Percentiles rank a stretch among this genome's conserved stretches.
Evolutionary conservation across 371 early-diverging fungal genomes (phyloP).

Genomic region (Batkoa obscura): DNA sequence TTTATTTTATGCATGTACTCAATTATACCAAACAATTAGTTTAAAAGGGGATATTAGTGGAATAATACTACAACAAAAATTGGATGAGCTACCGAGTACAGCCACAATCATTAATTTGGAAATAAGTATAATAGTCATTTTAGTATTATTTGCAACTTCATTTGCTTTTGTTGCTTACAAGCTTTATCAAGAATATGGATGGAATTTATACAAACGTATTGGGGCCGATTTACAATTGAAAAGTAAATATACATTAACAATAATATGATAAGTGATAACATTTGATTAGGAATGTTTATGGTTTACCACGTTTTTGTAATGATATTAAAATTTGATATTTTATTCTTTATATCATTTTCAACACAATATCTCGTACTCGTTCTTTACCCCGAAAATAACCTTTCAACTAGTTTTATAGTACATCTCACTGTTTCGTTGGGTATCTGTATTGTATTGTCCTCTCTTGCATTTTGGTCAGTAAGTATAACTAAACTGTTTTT

Average conservation of each 20-base stretch:
- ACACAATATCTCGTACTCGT: constrained; percentile 61
- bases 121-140: constrained; percentile 13
- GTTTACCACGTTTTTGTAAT: constrained; percentile 79
- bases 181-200: constrained; percentile 79
- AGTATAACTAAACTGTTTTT: constrained; percentile 27
- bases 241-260: constrained; percentile 22
- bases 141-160: constrained; percentile 13
- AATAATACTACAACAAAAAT: constrained; percentile 8
- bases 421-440: constrained; percentile 62
- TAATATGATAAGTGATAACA: neutral
- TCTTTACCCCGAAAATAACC: constrained; percentile 28
- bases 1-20: constrained; percentile 17
- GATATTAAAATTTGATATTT: constrained; percentile 75
- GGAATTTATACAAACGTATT: constrained; percentile 88
- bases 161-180: constrained; percentile 20
- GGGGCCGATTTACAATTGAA: constrained; percentile 80
- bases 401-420: constrained; percentile 14
- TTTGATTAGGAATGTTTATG: constrained; percentile 49
- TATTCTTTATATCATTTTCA: constrained; percentile 69
- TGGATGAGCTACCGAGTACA: neutral
- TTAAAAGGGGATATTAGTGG: neutral
- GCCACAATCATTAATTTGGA: constrained; percentile 10
- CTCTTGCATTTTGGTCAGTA: constrained; percentile 64
- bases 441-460: constrained; percentile 42
- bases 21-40: constrained; percentile 7